These are phyloP conservation scores for Nicotiana paniculata DNA, from an alignment of 257 asterid species.

Conservation along the genomic window DNA sequence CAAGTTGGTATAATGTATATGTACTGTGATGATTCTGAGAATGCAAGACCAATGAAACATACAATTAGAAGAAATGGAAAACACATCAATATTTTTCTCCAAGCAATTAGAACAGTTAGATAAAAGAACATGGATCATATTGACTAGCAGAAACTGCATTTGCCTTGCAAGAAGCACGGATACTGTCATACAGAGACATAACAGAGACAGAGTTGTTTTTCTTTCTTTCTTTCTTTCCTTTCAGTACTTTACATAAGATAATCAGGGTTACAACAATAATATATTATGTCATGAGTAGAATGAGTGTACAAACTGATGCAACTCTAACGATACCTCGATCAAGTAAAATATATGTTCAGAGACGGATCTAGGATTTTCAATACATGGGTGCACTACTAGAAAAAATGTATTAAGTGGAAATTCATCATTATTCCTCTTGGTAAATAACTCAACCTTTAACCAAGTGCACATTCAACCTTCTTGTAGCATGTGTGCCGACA, in stretches of 20 bases:
- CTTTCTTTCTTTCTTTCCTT: slow-evolving; percentile 4
- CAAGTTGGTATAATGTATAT: slow-evolving; percentile 73
- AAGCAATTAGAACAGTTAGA: neutral
- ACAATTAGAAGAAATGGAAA: neutral
- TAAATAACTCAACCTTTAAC: no score
- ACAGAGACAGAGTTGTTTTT: neutral
- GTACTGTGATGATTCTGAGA: slow-evolving; percentile 77
- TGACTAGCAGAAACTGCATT: neutral
- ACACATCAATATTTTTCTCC: neutral
- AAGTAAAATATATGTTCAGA: neutral
- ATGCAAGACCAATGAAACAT: slow-evolving; percentile 16
- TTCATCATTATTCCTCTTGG: no score
- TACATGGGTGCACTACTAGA: no score
- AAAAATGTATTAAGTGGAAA: no score
- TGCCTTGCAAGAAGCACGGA: neutral
- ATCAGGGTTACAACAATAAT: neutral
- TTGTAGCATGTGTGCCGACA: no score
- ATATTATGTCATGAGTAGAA: neutral
- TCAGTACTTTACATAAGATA: neutral
- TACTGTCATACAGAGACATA: neutral
- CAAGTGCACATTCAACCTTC: no score
- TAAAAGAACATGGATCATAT: neutral
- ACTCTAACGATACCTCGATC: neutral
- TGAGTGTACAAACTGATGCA: neutral
- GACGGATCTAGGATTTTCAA: no score